Evolutionary conservation across 768 basidiomycete genomes (phyloP), one percentile per base, ranked within the genome.

Genomic region (Pleurotus tuber-regium): DNA sequence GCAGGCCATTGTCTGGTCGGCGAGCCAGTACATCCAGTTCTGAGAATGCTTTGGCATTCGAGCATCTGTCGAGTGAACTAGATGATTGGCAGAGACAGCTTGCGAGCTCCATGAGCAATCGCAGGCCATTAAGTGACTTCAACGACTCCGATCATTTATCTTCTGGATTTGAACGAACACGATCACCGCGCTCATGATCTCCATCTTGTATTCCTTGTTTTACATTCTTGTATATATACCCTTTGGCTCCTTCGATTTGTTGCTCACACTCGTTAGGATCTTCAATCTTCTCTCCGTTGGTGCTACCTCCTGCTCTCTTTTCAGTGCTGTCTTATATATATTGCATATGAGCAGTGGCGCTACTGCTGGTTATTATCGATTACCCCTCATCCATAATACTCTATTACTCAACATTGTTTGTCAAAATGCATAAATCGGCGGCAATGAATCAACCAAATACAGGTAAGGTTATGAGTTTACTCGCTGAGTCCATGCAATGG

Each of bases 51-150:
- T 65, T 85, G 50, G 84, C 82, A 9, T 89, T 89, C 57, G 87
- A 89, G 63, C 77, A 87, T 57, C 80, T 91, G 40, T 88, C 86
- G 36, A 87, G 79, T 61, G 89, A 92, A 63, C 67, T 92, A 62
- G 89, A 92, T 57, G 88, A 85, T 58, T 93, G 90, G 91, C 86
- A 90, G 64, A 80, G 89, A 50, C 88, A 90, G 61, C 76, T 92
- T 52, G 84, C 87, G 14, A 89, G 80, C 61, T 87, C 88, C 6
- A 84, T 89, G 82, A 83, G 80, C 66, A 80, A 75, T 57, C 82
- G 87, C 61, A 78, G 85, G 58, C 82, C 83, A 31, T 67, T 88
- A 36, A 87, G 84, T 62, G 85, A 87, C 57, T 85, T 85, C 53
- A 48, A 48, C 31, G 89, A 90, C 57, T 71, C 81, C 29, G 76